A percentile compares a stretch with the other conserved stretches of the same genome.
These are phyloP conservation scores for Verticillium albo-atrum DNA, from an alignment of 2,329 filamentous ascomycete genomes.

Conservation along the genomic window DNA sequence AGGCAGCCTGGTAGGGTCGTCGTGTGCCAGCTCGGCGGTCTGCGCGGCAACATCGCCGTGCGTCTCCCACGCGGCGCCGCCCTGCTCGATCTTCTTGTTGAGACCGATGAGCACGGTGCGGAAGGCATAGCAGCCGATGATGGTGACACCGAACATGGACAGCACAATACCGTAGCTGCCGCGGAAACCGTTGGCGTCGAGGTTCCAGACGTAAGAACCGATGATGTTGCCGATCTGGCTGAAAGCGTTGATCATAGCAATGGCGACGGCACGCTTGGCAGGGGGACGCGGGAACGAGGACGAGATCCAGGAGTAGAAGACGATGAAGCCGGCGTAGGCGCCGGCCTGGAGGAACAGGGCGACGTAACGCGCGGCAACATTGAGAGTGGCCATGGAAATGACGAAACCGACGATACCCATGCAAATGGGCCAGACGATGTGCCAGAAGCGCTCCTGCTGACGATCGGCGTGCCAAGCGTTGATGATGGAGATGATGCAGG, in stretches of 20 bases:
- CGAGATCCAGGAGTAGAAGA: conserved; percentile 55
- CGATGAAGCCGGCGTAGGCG: conserved; percentile 54
- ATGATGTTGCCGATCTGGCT: conserved; percentile 55
- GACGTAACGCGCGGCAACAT: conserved; percentile 52
- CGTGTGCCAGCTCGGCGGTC: conserved; percentile 32
- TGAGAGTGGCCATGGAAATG: conserved; percentile 55
- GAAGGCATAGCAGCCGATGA: conserved; percentile 46
- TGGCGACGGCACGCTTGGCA: conserved; percentile 56
- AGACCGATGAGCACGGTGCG: conserved; percentile 38
- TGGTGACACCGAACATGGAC: conserved; percentile 58
- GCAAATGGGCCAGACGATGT: conserved; percentile 48
- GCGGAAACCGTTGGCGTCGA: conserved; percentile 55
- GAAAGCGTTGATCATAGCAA: conserved; percentile 57
- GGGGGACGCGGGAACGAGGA: conserved; percentile 54
- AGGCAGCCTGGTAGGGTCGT: conserved; percentile 36
- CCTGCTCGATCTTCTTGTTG: conserved; percentile 43
- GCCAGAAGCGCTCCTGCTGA: conserved; percentile 51
- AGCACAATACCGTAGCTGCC: conserved; percentile 62
- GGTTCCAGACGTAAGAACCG: conserved; percentile 59
- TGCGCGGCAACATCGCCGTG: conserved; percentile 30
- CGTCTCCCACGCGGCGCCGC: conserved; percentile 32
- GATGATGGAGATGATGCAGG: conserved; percentile 50
- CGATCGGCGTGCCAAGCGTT: conserved; percentile 53
- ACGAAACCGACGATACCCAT: conserved; percentile 53
- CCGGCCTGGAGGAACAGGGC: conserved; percentile 56